phyloP scores from a whole-genome alignment of 2,329 filamentous ascomycete genomes.

The Aspergillus aculeatinus region DNA sequence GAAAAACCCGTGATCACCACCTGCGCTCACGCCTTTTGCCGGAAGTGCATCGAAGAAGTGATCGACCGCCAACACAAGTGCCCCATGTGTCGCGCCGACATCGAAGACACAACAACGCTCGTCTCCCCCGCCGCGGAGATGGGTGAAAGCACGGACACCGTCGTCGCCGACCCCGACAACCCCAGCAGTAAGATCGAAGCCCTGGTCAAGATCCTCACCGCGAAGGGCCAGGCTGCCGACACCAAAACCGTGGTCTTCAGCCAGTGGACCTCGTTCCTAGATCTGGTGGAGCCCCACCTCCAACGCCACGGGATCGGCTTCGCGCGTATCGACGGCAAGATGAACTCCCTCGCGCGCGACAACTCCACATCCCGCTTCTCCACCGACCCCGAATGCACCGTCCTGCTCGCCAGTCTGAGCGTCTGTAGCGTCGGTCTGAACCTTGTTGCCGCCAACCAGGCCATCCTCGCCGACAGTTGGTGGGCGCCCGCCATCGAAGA shows the following conservation, averaged over 20 bases:
- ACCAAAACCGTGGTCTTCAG: constrained; percentile 82
- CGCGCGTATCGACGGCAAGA: constrained; percentile 76
- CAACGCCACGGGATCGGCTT: constrained; percentile 60
- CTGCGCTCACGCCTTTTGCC: constrained; percentile 80
- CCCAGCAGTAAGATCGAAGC: constrained; percentile 82
- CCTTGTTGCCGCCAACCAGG: constrained; percentile 80
- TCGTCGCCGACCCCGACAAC: constrained; percentile 60
- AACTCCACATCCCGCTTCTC: constrained; percentile 67
- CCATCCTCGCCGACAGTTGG: constrained; percentile 82
- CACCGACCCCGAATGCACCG: constrained; percentile 63
- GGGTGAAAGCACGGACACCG: constrained; percentile 49
- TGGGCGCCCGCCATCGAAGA: constrained; percentile 93
- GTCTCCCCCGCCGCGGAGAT: constrained; percentile 64
- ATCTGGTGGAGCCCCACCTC: constrained; percentile 71
- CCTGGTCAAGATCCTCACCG: constrained; percentile 70
- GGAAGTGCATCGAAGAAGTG: constrained; percentile 69
- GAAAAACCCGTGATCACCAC: constrained; percentile 76
- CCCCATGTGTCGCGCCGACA: constrained; percentile 74
- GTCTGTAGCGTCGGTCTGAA: constrained; percentile 87
- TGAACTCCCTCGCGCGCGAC: constrained; percentile 71
- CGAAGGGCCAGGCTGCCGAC: constrained; percentile 61
- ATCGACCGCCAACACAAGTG: constrained; percentile 77
- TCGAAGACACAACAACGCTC: constrained; percentile 61
- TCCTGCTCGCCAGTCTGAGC: constrained; percentile 77
- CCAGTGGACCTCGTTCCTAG: constrained; percentile 76